Conservation (phyloP, 2,329 filamentous ascomycete species). For the Pestalotiopsis sp. region DNA sequence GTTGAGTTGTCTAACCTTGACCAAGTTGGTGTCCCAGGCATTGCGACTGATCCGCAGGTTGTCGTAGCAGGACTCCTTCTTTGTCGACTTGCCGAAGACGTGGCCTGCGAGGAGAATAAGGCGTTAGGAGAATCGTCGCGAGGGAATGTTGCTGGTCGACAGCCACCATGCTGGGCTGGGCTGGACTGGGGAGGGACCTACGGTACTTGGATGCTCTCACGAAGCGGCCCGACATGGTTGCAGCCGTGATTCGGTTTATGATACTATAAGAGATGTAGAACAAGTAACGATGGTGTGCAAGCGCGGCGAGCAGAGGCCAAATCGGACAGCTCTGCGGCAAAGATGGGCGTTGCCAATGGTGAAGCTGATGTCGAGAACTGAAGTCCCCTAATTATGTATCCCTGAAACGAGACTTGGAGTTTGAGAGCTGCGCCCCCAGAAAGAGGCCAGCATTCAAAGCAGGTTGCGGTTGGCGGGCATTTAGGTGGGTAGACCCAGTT, state of each 20-base stretch:
- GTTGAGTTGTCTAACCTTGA: conserved; percentile 68
- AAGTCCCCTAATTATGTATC: background rate
- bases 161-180: background rate
- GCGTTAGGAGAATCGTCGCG: conserved; percentile 21
- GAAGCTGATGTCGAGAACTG: background rate
- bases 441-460: background rate
- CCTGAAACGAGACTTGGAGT: background rate
- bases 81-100: conserved; percentile 93
- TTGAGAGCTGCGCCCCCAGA: background rate
- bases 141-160: conserved; percentile 22
- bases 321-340: background rate
- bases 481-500: background rate
- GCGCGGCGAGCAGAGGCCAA: background rate
- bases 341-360: background rate
- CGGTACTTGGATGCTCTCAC: conserved; percentile 72
- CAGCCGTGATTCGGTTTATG: conserved; percentile 6
- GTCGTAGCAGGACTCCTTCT: conserved; percentile 98
- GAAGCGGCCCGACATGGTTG: conserved; percentile 64
- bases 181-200: conserved; percentile 41
- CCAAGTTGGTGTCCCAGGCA: conserved; percentile 98
- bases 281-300: conserved; percentile 7
- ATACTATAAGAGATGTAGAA: conserved; percentile 9
- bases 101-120: conserved; percentile 67
- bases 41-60: conserved; percentile 97
- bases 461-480: conserved; percentile 1